These are phyloP conservation scores for Thalassiosira hispida DNA, from an alignment of 352 stramenopile species.

Conservation along the genomic window DNA sequence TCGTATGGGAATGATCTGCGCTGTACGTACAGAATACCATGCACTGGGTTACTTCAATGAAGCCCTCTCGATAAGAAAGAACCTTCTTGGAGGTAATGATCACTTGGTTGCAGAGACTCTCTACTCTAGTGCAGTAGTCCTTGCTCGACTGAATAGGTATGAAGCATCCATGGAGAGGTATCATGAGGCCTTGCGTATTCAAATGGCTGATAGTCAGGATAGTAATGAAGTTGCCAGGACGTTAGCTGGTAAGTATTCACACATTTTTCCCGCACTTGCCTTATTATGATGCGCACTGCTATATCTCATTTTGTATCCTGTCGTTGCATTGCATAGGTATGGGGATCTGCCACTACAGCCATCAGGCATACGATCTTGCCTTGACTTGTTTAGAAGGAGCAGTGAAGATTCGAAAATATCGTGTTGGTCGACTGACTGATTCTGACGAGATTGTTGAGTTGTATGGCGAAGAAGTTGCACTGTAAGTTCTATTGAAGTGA, in stretches of 20 bases:
- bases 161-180: constrained; percentile 64
- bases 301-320: too few relatives aligned
- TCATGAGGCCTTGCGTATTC: constrained; percentile 61
- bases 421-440: constrained; percentile 36
- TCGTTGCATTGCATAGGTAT: constrained; percentile 30
- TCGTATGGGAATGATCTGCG: constrained; percentile 55
- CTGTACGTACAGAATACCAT: constrained; percentile 41
- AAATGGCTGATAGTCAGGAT: constrained; percentile 56
- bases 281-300: too few relatives aligned
- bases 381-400: constrained; percentile 57
- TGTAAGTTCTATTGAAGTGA: too few relatives aligned
- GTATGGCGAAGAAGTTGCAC: constrained; percentile 49
- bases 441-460: constrained; percentile 39
- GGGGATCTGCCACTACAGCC: constrained; percentile 52
- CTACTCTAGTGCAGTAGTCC: constrained; percentile 51
- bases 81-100: constrained; percentile 55
- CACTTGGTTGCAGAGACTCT: constrained; percentile 55
- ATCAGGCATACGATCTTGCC: constrained; percentile 44
- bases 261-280: too few relatives aligned
- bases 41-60: constrained; percentile 62
- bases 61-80: constrained; percentile 55
- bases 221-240: constrained; percentile 58
- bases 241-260: constrained; percentile 41
- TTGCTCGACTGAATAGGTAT: constrained; percentile 55
- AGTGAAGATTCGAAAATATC: constrained; percentile 54